A percentile compares a stretch with the other conserved stretches of the same genome.
These are phyloP conservation scores for Vanrija humicola DNA, from an alignment of 1,284 basidiomycete genomes.

Conservation along the genomic window DNA sequence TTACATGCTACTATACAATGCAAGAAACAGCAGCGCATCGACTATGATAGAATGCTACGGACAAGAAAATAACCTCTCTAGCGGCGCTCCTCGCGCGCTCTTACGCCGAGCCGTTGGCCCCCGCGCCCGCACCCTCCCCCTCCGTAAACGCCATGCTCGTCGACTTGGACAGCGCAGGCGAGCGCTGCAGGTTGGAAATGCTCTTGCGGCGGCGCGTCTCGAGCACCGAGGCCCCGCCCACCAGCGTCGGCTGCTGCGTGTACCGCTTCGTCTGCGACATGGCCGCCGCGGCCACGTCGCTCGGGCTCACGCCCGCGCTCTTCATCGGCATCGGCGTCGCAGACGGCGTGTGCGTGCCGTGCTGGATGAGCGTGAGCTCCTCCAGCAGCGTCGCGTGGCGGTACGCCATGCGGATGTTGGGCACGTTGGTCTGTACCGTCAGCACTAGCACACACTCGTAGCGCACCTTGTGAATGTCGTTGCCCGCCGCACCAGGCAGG, in stretches of 20 bases:
- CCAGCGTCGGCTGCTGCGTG: slow-evolving; percentile 9
- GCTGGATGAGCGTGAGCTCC: slow-evolving; percentile 54
- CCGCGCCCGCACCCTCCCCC: no score
- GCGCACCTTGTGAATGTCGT: slow-evolving; percentile 81
- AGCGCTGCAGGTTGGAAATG: neutral
- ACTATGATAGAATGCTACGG: no score
- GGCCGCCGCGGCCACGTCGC: slow-evolving; percentile 13
- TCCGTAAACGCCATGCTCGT: no score
- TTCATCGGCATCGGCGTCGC: slow-evolving; percentile 36
- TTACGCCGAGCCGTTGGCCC: no score
- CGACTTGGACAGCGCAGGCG: no score
- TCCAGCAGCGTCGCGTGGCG: slow-evolving; percentile 84
- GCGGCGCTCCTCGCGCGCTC: no score
- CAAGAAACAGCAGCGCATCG: no score
- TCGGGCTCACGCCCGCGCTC: neutral
- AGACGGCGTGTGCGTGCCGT: slow-evolving; percentile 33
- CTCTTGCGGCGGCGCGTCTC: slow-evolving; percentile 29
- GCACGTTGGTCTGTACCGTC: slow-evolving; percentile 81
- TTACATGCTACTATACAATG: no score
- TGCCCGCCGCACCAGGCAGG: slow-evolving; percentile 77
- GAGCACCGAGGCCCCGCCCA: slow-evolving; percentile 26
- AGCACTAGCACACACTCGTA: no score
- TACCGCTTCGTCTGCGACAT: slow-evolving; percentile 15
- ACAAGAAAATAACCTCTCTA: no score
- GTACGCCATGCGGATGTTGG: slow-evolving; percentile 80